Conservation (phyloP, 2,329 filamentous ascomycete species). For the Dactylellina cionopaga region DNA sequence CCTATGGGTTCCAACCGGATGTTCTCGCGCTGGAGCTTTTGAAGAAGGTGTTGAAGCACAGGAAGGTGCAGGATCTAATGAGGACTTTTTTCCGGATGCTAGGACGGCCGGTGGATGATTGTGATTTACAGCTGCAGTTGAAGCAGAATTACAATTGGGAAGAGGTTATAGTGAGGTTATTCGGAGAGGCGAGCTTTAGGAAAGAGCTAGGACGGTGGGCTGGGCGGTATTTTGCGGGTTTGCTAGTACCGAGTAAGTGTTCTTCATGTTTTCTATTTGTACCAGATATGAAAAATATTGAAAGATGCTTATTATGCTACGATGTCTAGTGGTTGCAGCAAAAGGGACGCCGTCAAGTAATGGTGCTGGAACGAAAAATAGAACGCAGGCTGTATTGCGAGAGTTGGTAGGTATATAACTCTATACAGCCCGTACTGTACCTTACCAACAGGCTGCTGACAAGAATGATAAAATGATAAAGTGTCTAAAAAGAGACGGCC, state of each 20-base stretch:
- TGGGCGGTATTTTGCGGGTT: slow-evolving; percentile 23
- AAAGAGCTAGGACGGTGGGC: slow-evolving; percentile 34
- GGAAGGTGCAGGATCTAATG: slow-evolving; percentile 22
- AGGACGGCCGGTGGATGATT: slow-evolving; percentile 25
- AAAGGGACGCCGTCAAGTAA: slow-evolving; percentile 39
- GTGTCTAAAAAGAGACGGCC: slow-evolving; percentile 42
- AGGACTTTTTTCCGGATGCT: slow-evolving; percentile 32
- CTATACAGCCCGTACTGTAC: no score
- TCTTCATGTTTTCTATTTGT: not conserved
- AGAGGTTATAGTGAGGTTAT: slow-evolving; percentile 5
- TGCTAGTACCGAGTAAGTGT: slow-evolving; percentile 32
- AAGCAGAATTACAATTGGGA: slow-evolving; percentile 29
- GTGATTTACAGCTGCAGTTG: slow-evolving; percentile 37
- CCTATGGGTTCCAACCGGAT: slow-evolving; percentile 37
- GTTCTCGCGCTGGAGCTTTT: slow-evolving; percentile 35
- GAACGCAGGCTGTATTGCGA: slow-evolving; percentile 25
- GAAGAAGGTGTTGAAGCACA: slow-evolving; percentile 25
- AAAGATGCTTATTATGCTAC: not conserved
- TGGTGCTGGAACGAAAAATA: slow-evolving; percentile 29
- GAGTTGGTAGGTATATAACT: slow-evolving; percentile 16
- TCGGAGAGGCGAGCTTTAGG: slow-evolving; percentile 6
- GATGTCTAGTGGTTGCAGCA: slow-evolving; percentile 34
- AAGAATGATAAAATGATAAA: not conserved
- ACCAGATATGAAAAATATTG: not conserved
- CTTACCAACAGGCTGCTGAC: no score